Evolutionary conservation across 305 asterid genomes (phyloP).

Genomic region (Salvia sclarea): DNA sequence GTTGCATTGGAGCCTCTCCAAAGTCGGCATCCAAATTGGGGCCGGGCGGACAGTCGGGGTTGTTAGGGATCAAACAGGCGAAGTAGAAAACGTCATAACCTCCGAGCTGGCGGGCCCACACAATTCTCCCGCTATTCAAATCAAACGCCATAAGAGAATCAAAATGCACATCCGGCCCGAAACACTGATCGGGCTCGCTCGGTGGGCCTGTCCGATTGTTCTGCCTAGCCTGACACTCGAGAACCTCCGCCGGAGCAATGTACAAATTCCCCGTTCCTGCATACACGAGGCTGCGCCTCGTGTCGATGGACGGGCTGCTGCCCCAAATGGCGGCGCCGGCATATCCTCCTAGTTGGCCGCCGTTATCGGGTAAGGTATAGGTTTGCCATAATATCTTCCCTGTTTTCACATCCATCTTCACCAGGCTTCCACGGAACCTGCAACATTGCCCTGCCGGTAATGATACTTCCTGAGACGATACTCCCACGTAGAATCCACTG

Average conservation of each 20-base stretch:
- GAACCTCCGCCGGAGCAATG: constrained; percentile 56
- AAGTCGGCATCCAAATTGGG: constrained; percentile 82
- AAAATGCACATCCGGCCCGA: constrained; percentile 59
- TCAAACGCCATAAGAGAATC: constrained; percentile 62
- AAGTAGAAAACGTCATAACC: constrained; percentile 69
- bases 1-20: constrained; percentile 85
- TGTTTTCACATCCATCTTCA: constrained; percentile 51
- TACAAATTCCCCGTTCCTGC: constrained; percentile 71
- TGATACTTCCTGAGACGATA: constrained; percentile 58
- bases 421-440: constrained; percentile 73
- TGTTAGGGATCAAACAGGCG: constrained; percentile 60
- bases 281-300: constrained; percentile 40
- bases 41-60: constrained; percentile 67
- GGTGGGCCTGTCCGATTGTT: constrained; percentile 58
- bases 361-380: constrained; percentile 68
- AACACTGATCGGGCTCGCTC: constrained; percentile 42
- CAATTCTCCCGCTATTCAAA: constrained; percentile 46
- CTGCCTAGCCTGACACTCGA: constrained; percentile 53
- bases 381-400: constrained; percentile 76
- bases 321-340: constrained; percentile 77
- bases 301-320: constrained; percentile 75
- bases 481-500: constrained; percentile 61
- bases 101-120: constrained; percentile 57
- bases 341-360: constrained; percentile 56
- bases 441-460: constrained; percentile 53